Percentiles rank a stretch among this genome's conserved stretches.
Conservation (phyloP, 805 yeast species). For the Lachancea fermentati region DNA sequence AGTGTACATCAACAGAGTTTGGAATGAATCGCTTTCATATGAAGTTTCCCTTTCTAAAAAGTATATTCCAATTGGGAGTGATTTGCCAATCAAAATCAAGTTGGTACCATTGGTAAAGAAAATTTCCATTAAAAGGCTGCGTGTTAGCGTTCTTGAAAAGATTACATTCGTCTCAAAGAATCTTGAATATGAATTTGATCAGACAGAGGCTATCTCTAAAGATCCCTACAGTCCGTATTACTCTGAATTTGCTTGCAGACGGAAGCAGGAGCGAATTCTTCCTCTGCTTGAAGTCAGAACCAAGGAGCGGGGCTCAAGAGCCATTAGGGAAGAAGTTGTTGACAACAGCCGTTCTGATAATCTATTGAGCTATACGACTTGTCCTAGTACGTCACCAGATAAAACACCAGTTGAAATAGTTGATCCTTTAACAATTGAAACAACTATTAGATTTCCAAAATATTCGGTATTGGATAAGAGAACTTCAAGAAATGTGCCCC, state of each 20-base stretch:
- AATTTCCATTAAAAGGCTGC: constrained; percentile 55
- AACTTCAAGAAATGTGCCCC: constrained; percentile 25
- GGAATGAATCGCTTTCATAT: constrained; percentile 69
- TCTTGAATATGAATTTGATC: constrained; percentile 48
- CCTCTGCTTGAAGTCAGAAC: constrained; percentile 63
- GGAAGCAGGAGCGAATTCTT: constrained; percentile 45
- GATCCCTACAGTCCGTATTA: constrained; percentile 32
- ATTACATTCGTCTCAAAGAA: constrained; percentile 57
- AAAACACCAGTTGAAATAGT: constrained; percentile 25
- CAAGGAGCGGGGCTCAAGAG: constrained; percentile 39
- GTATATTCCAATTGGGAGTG: constrained; percentile 58
- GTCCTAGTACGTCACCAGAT: constrained; percentile 5
- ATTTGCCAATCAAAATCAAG: constrained; percentile 55
- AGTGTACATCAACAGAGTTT: constrained; percentile 64
- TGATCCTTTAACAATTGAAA: constrained; percentile 25
- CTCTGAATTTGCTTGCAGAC: constrained; percentile 27
- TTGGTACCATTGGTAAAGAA: constrained; percentile 61
- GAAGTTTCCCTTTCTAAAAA: constrained; percentile 68
- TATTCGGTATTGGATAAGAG: constrained; percentile 21
- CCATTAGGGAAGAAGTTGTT: constrained; percentile 55
- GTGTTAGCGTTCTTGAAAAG: constrained; percentile 61
- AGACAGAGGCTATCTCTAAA: constrained; percentile 34
- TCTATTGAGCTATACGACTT: constrained; percentile 45
- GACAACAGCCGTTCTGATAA: constrained; percentile 54
- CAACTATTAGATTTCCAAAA: constrained; percentile 28